These are phyloP conservation scores for Aspergillus bridgeri DNA, from an alignment of 495 filamentous ascomycete genomes.

Conservation along the genomic window DNA sequence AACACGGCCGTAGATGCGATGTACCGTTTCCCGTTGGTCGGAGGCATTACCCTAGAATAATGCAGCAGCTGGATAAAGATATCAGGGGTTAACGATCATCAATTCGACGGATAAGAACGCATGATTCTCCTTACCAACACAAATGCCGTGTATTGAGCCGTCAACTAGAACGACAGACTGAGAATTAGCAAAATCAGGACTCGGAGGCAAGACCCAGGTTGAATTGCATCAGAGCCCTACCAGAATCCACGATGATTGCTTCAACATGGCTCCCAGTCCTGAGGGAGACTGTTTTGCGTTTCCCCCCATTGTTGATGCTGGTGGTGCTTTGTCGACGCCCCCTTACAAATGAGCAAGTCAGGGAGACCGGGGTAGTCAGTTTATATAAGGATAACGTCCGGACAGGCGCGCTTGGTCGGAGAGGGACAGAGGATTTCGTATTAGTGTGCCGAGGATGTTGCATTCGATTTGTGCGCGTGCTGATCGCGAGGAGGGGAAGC, in stretches of 20 bases:
- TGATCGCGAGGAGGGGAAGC: slow-evolving; percentile 3
- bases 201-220: neutral
- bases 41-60: slow-evolving; percentile 90
- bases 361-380: neutral
- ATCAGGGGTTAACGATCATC: slow-evolving; percentile 15
- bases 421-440: neutral
- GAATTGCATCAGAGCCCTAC: slow-evolving; percentile 44
- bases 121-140: slow-evolving; percentile 34
- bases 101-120: neutral
- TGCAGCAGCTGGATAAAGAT: slow-evolving; percentile 68
- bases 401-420: neutral
- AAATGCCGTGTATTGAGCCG: slow-evolving; percentile 39
- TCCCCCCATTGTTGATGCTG: slow-evolving; percentile 33
- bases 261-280: slow-evolving; percentile 65
- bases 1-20: slow-evolving; percentile 93
- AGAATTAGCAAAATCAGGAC: slow-evolving; percentile 13
- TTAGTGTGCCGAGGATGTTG: slow-evolving; percentile 15
- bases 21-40: slow-evolving; percentile 77
- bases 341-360: neutral
- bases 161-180: slow-evolving; percentile 25
- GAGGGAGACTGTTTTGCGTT: slow-evolving; percentile 33
- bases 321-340: neutral
- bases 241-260: slow-evolving; percentile 72
- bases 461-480: slow-evolving; percentile 14
- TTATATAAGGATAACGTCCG: neutral